A percentile compares a stretch with the other conserved stretches of the same genome.
phyloP scores from a whole-genome alignment of 2,329 filamentous ascomycete genomes.

The Aspergillus hortae region DNA sequence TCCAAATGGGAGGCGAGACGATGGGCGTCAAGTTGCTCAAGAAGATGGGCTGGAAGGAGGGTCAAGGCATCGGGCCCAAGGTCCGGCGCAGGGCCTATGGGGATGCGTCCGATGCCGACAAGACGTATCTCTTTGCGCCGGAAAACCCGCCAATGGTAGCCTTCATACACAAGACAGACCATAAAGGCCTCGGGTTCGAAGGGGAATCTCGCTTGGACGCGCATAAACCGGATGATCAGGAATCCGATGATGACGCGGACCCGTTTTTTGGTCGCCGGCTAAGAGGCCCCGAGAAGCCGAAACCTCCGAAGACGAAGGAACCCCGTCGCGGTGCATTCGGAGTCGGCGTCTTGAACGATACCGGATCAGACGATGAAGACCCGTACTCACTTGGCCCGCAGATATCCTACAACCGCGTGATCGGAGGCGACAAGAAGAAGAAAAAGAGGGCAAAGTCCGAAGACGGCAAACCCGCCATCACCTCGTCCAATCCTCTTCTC shows the following conservation, averaged over 20 bases:
- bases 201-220: conserved; percentile 35
- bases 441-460: conserved; percentile 54
- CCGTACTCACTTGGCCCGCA: conserved; percentile 88
- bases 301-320: conserved; percentile 51
- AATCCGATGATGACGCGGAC: conserved; percentile 25
- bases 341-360: conserved; percentile 86
- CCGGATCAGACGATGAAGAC: conserved; percentile 91
- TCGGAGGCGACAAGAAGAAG: conserved; percentile 80
- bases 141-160: conserved; percentile 67
- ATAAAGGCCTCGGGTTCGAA: conserved; percentile 46
- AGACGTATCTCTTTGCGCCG: conserved; percentile 77
- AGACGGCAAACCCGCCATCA: conserved; percentile 38
- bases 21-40: conserved; percentile 82
- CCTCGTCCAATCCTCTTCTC: conserved; percentile 61
- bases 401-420: conserved; percentile 78
- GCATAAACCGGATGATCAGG: conserved; percentile 10
- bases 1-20: conserved; percentile 71
- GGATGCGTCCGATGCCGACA: conserved; percentile 43
- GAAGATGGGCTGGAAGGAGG: conserved; percentile 93
- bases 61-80: conserved; percentile 88
- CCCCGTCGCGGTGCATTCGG: conserved; percentile 68
- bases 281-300: conserved; percentile 30
- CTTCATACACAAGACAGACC: conserved; percentile 43
- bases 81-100: conserved; percentile 70
- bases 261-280: conserved; percentile 37